Evolutionary conservation across 1,139 yeast genomes (phyloP), one percentile per base, ranked within the genome.

Genomic region (Yamadazyma friedrichii): DNA sequence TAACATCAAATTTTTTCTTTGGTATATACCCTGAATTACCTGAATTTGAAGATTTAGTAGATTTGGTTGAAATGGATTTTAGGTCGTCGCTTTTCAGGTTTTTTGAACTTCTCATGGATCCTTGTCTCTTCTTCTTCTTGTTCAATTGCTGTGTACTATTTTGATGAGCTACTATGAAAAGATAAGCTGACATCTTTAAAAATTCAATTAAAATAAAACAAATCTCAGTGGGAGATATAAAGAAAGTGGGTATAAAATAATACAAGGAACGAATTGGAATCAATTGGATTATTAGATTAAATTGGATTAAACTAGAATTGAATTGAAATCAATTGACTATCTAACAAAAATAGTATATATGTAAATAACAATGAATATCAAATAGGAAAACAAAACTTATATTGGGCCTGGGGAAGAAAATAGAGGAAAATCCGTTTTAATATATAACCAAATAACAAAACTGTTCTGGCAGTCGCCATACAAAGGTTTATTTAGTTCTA

Each of bases 151-250:
- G 32, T 9, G 20, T 4, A n/a, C 41, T 41, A 20, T 32, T 24
- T 41, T 49, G 53, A 30, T 46, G 44, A 38, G 51, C 47, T 13
- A 42, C 53, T 27, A 49, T 37, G 29, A 49, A 45, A 24, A 49
- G 42, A 33, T 45, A 49, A 3, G 49, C 53, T 8, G 52, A 48
- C 53, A 48, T 49, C 6, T 27, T 33, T 11, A 29, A 29, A 9
- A 15, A 17, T 31, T 16, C 24, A 6, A 20, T 20, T 20, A 20
- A 20, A 20, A 20, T 20, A 20, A 20, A 20, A 20, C 24, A 20
- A 20, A 20, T 6, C 24, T 20, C n/a, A n/a, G n/a, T n/a, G n/a
- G n/a, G n/a, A n/a, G n/a, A n/a, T n/a, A n/a, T n/a, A n/a, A n/a
- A n/a, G 9, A 8, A 30, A 15, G 15, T 8, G 20, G 20, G 22